Evolutionary conservation across 805 yeast genomes (phyloP), one percentile per base, ranked within the genome.

Genomic region (Saccharomyces mikatae): DNA sequence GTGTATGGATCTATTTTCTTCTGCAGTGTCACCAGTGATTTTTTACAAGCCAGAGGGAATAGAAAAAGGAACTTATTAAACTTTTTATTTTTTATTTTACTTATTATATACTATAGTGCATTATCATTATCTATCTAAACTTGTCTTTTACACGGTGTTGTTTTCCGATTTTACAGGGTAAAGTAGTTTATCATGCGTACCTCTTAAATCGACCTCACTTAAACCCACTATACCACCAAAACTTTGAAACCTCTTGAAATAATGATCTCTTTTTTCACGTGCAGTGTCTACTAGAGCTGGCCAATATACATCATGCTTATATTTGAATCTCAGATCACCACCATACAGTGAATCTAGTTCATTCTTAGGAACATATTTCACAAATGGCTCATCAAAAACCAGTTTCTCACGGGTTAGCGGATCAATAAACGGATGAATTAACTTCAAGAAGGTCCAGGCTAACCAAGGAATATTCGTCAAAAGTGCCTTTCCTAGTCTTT

Each of bases 351-450:
- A 76, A 67, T 90, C 97, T 58, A 94, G 78, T 69, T 90, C 96
- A 53, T 82, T 86, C 28, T 71, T 71, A 1, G 96, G 96, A 13
- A 90, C 94, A 64, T 87, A 92, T 36, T 88, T 75, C 24, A 82
- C 79, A 71, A 91, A 89, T 14, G 97, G 96, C 62, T 90, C 89
- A 68, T 89, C 95, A 67, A 84, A 94, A 3, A 90, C 95, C 59
- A 94, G 79, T 73, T 94, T 94, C 71, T 91, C 97, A 58, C 96
- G 79, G 1, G 99, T 94, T 65, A 89, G 73, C 9, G 99, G 97
- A 67, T 94, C 99, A 60, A 94, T 94, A 69, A 94, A 94, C 4
- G 99, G 99, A 63, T 88, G 89, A 59, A 92, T 91, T 58, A 94
- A 74, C 73, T 87, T 91, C 61, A 94, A 74, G 64, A 94, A 94